Evolutionary conservation across 1,139 yeast genomes (phyloP), one percentile per base, ranked within the genome.

Genomic region (Yamadazyma sp.): DNA sequence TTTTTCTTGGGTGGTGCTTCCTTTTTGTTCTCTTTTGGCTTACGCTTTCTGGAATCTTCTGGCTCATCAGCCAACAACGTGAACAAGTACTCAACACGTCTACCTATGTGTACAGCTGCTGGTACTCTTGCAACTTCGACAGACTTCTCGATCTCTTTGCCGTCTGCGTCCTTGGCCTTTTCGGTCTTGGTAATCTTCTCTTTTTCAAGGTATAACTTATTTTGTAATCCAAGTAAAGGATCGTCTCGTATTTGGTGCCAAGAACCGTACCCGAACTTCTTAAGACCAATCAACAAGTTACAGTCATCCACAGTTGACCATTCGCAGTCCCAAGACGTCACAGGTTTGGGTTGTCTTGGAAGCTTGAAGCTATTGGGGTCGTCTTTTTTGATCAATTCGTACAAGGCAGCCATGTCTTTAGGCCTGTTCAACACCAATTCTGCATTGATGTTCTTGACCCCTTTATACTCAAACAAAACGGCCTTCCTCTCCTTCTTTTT

Each of bases 211-310:
- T 80, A 90, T 46, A 90, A 64, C 64, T 87, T 90, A 52, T 88
- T 88, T 45, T 89, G 87, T 47, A 94, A 71, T 11, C 92, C 94
- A 43, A 94, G 72, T 41, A 87, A 76, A 1, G 98, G 97, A 63
- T 94, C 98, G 62, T 92, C 98, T 56, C 98, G 72, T 33, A 94
- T 90, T 57, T 86, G 90, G 6, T 77, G 62, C 98, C 98, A 94
- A 0, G 96, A 84, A 15, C 98, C 98, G 56, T 88, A 92, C 0
- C 99, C 99, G 61, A 90, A 88, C 60, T 88, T 89, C 56, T 79
- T 77, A 23, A 92, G 86, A 47, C 99, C 99, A 30, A 86, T 79
- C 46, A 94, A 62, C 38, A 94, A 70, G 80, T 82, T 85, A 31
- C 89, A 85, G 60, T 94, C 99, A 56, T 94, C 96, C 29, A 71